Evolutionary conservation across 345 rosid species (phyloP).

Genomic region (Dovyalis caffra): DNA sequence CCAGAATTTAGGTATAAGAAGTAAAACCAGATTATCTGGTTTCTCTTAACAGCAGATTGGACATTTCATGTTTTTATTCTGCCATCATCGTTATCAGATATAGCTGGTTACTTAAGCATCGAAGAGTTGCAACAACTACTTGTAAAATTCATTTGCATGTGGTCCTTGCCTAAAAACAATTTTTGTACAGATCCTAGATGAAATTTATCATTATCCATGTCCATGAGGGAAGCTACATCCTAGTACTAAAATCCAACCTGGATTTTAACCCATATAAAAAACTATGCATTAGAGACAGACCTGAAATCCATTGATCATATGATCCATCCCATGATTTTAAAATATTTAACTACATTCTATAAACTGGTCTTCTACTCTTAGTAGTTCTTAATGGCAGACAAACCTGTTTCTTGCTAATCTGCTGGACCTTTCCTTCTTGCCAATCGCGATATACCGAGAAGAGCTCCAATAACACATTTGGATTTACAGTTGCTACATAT

Average conservation of each 20-base stretch:
- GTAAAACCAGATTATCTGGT: background rate
- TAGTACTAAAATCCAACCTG: conserved; percentile 11
- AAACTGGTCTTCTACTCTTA: background rate
- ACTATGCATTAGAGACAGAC: background rate
- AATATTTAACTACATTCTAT: background rate
- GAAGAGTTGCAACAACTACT: background rate
- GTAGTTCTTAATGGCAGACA: conserved; percentile 4
- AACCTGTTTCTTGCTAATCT: conserved; percentile 79
- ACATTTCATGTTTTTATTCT: background rate
- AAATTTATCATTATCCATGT: background rate
- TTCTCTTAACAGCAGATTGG: background rate
- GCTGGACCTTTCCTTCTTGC: conserved; percentile 62
- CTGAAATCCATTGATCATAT: background rate
- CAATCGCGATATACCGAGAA: conserved; percentile 77
- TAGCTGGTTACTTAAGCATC: background rate
- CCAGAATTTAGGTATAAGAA: background rate
- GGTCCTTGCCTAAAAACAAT: background rate
- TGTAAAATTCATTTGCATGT: background rate
- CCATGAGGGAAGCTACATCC: background rate
- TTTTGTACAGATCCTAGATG: background rate
- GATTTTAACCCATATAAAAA: conserved; percentile 10
- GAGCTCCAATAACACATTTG: conserved; percentile 76
- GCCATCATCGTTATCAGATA: background rate
- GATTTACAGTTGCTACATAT: conserved; percentile 60
- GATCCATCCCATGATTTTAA: conserved; percentile 4